phyloP scores from a whole-genome alignment of 78 protist genomes.

The Isochrysis galbana region DNA sequence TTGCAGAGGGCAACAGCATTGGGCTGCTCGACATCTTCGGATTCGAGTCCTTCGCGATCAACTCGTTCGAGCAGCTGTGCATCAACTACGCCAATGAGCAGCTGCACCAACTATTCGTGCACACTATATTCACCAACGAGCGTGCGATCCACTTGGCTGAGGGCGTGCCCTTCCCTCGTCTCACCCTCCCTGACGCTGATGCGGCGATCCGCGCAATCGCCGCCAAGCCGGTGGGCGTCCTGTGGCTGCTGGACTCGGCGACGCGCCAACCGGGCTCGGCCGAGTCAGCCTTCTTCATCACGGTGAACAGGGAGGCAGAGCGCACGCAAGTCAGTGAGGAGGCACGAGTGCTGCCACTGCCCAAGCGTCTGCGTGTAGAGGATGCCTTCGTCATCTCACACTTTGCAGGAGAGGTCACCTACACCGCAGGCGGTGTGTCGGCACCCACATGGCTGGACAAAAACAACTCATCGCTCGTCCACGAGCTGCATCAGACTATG shows the following conservation, averaged over 20 bases:
- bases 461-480: not conserved
- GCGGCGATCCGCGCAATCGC: constrained; percentile 14
- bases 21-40: constrained; percentile 95
- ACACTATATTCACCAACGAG: not conserved
- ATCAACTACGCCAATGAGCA: constrained; percentile 90
- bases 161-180: constrained; percentile 46
- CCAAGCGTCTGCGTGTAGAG: not conserved
- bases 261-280: not conserved
- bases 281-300: constrained; percentile 1
- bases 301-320: not conserved
- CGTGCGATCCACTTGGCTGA: constrained; percentile 86
- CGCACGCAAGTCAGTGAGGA: not conserved
- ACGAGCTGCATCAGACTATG: not conserved
- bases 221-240: not conserved
- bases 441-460: not conserved
- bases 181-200: constrained; percentile 77
- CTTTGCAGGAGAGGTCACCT: constrained; percentile 91
- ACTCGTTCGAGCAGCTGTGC: constrained; percentile 64
- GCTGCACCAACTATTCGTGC: constrained; percentile 63
- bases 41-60: constrained; percentile 82
- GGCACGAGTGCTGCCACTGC: not conserved
- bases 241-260: constrained; percentile 21
- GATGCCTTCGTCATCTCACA: constrained; percentile 65
- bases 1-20: not conserved
- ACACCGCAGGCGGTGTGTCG: constrained; percentile 22